Evolutionary conservation across 2,329 filamentous ascomycete genomes (phyloP), one percentile per base, ranked within the genome.

Genomic region (Nannizziopsis arthrosporioides): DNA sequence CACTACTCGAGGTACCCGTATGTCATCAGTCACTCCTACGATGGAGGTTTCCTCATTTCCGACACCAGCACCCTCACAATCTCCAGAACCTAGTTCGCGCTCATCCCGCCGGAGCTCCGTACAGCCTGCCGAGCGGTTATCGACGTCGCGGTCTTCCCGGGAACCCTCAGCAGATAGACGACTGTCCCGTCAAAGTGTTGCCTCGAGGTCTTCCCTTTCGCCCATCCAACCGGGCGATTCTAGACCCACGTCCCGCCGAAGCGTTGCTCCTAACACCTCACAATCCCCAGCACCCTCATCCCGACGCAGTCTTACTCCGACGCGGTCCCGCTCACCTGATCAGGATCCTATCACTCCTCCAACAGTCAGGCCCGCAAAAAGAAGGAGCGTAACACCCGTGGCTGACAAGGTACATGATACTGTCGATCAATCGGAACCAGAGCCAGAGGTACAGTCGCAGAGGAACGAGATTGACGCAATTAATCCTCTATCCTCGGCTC

Each of bases 401-500:
- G 19, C 10, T 7, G 35, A 42, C 27, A 7, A 18, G 11, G 19
- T 12, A 17, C 27, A 48, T 15, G 38, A 11, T 5, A 1, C 30
- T 2, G 11, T 2, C 14, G 45, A 42, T 12, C 30, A 48, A 31
- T 35, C 31, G 6, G 1, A 12, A 5, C 17, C 78, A 51, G 85
- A 94, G 60, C 85, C 88, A 53, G 89, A 85, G 11, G 72, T 75
- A 35, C 71, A 75, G 17, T 77, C 75, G 36, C 57, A 73, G 51
- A 72, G 77, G 27, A 68, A 72, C 1, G 37, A 38, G 9, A 68
- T 82, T 40, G 84, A 84, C 63, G 83, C 84, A 35, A 77, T 90
- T 59, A 85, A 82, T 55, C 74, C 85, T 1, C 80, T 86, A 68
- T 78, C 86, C 56, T 85, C 85, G 3, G 73, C 86, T 50, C 68